Base-by-base conservation (phyloP, 2,329 filamentous ascomycete species). In the Microcyclosporella mali region DNA sequence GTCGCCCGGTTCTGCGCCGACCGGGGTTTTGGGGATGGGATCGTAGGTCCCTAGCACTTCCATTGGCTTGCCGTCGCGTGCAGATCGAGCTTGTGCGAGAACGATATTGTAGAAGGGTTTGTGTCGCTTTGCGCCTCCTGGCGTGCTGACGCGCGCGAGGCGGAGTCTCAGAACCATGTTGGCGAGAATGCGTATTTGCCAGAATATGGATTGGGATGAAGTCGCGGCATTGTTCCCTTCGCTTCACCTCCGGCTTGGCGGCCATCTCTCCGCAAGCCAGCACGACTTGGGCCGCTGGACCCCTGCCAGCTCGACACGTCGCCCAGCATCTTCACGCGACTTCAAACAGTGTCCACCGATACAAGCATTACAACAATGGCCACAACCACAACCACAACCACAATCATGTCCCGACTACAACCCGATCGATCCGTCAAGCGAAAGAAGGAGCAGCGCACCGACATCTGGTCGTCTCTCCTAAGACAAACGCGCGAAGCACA, bases 21-120 rank as follows among this genome's bases (percentile, higher is more conserved):
- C 66, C 11, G 72, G 71, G 70, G 74, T 71, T 56, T 77, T 70
- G 1, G 78, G 78, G 42, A 78, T 67, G 2, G 78, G 78, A 58
- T 81, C 74, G 66, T 79, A 81, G 28, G 78, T 85, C 25, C 71
- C 71, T 53, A 98, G 82, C 49, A 98, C 92, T 73, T 98, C 92
- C 66, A 98, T 79, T 4, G 92, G 92, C 58, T 84, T 85, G 56
- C 81, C 85, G 70, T 90, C 86, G 56, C 88, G 81, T 29, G 92
- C 89, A 32, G 88, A 87, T 53, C 89, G 82, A 35, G 89, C 89
- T 61, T 97, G 90, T 12, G 88, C 79, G 52, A 98, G 86, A 66
- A 97, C 56, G 52, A 98, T 95, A 71, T 98, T 98, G 77, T 95
- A 98, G 58, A 95, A 84, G 2, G 92, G 90, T n/a, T 79, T 66